Percentiles rank a stretch among this genome's conserved stretches.
These are phyloP conservation scores for Pyrus bretschneideri DNA, from an alignment of 306 rosid genomes.

Conservation along the genomic window DNA sequence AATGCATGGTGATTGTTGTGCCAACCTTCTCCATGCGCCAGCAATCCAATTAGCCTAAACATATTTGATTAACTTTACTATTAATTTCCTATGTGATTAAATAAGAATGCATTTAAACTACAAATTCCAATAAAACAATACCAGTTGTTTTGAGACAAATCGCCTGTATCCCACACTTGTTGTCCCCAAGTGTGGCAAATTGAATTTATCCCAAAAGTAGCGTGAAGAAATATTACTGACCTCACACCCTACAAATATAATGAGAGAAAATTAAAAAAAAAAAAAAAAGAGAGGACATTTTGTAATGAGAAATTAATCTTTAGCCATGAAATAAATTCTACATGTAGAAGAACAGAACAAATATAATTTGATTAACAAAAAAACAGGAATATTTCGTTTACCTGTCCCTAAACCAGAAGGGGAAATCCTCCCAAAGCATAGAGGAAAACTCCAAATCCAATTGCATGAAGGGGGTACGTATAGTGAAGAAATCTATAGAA, in stretches of 20 bases:
- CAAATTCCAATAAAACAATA: background rate
- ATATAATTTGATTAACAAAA: background rate
- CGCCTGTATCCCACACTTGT: background rate
- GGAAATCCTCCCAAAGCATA: conserved; percentile 68
- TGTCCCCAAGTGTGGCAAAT: conserved; percentile 7
- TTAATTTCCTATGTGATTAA: background rate
- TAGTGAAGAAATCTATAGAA: conserved; percentile 54
- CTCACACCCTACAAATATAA: background rate
- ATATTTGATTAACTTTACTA: background rate
- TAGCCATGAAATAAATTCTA: too few relatives aligned
- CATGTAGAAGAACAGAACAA: too few relatives aligned
- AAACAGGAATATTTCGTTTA: conserved; percentile 12
- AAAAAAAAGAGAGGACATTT: too few relatives aligned
- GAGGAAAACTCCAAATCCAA: conserved; percentile 63
- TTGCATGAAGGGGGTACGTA: conserved; percentile 54
- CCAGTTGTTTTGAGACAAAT: conserved; percentile 12
- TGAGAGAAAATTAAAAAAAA: background rate
- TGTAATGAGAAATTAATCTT: too few relatives aligned
- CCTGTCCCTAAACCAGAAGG: conserved; percentile 84
- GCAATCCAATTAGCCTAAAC: conserved; percentile 59
- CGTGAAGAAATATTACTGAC: background rate
- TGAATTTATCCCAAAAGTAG: background rate
- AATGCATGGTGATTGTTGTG: conserved; percentile 94
- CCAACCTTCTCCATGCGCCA: conserved; percentile 94
- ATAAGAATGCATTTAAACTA: background rate